A percentile compares a stretch with the other conserved stretches of the same genome.
Evolutionary conservation across 495 filamentous ascomycete genomes (phyloP).

Genomic region (Venustampulla echinocandica): DNA sequence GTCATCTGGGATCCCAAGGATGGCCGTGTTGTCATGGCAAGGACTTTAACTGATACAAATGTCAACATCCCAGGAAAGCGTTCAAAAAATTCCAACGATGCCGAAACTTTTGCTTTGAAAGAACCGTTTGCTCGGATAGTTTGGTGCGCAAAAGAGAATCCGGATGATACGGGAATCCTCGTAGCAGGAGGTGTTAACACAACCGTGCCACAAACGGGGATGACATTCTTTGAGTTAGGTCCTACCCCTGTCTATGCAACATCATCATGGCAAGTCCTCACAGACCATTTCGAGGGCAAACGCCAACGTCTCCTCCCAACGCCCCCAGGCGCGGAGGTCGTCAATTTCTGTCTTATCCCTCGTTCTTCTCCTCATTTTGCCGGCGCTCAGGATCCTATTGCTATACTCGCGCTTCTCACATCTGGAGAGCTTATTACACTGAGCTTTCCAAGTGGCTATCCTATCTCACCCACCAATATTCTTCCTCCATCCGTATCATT

Average conservation of each 20-base stretch:
- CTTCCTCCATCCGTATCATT: slow-evolving; percentile 75
- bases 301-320: slow-evolving; percentile 60
- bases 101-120: slow-evolving; percentile 45
- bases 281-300: slow-evolving; percentile 68
- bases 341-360: slow-evolving; percentile 76
- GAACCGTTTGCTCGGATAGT: slow-evolving; percentile 65
- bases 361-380: slow-evolving; percentile 73
- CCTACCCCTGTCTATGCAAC: slow-evolving; percentile 84
- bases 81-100: slow-evolving; percentile 25
- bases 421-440: slow-evolving; percentile 84
- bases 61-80: slow-evolving; percentile 48
- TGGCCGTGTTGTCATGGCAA: slow-evolving; percentile 72
- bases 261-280: slow-evolving; percentile 74
- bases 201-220: slow-evolving; percentile 55
- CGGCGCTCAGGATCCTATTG: slow-evolving; percentile 83
- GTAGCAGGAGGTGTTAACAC: slow-evolving; percentile 70
- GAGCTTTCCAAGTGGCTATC: slow-evolving; percentile 83
- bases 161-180: slow-evolving; percentile 80
- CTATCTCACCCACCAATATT: slow-evolving; percentile 84
- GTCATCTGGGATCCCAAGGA: slow-evolving; percentile 95
- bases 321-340: slow-evolving; percentile 58
- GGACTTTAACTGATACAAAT: slow-evolving; percentile 65
- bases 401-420: slow-evolving; percentile 64
- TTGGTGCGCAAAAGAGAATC: slow-evolving; percentile 83
- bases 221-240: slow-evolving; percentile 86